A percentile compares a stretch with the other conserved stretches of the same genome.
Evolutionary conservation across 2,329 filamentous ascomycete species (phyloP).

Genomic region (Ascosphaera pollenicola): DNA sequence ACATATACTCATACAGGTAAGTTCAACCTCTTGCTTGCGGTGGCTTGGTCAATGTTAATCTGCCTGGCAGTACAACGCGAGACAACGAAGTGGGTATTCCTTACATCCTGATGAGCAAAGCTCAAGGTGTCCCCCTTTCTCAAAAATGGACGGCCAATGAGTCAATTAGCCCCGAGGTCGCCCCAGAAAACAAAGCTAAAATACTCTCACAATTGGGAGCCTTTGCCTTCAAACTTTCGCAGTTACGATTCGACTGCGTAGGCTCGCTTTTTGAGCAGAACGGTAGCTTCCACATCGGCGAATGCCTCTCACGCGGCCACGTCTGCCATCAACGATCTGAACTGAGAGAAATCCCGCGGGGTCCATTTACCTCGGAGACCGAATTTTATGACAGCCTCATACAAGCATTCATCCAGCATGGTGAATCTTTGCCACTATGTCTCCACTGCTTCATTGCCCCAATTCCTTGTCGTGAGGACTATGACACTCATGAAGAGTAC

Average conservation of each 20-base stretch:
- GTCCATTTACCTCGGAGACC: conserved; percentile 7
- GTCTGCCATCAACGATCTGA: conserved; percentile 6
- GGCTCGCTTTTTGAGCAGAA: conserved; percentile 11
- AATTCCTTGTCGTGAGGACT: conserved; percentile 1
- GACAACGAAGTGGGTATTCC: conserved; percentile 12
- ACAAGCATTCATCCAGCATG: conserved; percentile 6
- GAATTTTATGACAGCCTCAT: conserved; percentile 8
- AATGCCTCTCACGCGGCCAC: conserved; percentile 8
- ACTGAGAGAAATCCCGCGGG: conserved; percentile 6
- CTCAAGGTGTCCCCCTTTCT: conserved; percentile 10
- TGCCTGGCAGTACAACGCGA: no score
- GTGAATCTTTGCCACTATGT: conserved; percentile 2
- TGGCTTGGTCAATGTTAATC: no score
- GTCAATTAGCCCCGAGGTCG: conserved; percentile 2
- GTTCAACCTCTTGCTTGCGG: no score
- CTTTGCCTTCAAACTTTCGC: conserved; percentile 9
- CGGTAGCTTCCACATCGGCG: conserved; percentile 5
- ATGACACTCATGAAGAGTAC: conserved; percentile 5
- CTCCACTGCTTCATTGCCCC: conserved; percentile 5
- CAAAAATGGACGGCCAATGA: conserved; percentile 7
- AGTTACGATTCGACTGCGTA: conserved; percentile 10
- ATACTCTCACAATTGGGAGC: conserved; percentile 10
- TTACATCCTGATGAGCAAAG: conserved; percentile 15
- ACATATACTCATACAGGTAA: conserved; percentile 11
- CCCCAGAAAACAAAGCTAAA: conserved; percentile 9